phyloP scores from a whole-genome alignment of 2,329 filamentous ascomycete species.

The Hymenoscyphus scutula region DNA sequence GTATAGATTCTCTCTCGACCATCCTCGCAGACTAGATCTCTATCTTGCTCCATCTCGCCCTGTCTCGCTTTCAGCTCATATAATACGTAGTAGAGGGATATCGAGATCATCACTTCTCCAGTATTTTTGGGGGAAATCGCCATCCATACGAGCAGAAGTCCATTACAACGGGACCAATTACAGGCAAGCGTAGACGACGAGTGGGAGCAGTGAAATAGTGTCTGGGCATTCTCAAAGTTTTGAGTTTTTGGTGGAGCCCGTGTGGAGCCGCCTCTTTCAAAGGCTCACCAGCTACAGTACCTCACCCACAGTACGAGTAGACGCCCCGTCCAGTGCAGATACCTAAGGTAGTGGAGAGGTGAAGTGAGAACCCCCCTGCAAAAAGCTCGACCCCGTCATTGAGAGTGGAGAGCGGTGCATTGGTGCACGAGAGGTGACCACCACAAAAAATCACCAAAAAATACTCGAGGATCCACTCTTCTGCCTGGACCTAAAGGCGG shows the following conservation, averaged over 20 bases:
- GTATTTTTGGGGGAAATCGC: neutral
- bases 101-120: neutral
- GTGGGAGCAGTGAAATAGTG: neutral
- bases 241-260: conserved; percentile 10
- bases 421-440: too few species aligned
- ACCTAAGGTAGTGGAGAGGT: too few species aligned
- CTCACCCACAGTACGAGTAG: too few species aligned
- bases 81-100: neutral
- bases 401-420: too few species aligned
- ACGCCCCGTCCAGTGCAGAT: neutral
- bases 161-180: neutral
- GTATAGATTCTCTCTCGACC: too few species aligned
- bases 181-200: neutral
- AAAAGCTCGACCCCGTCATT: neutral
- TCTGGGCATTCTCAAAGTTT: conserved; percentile 6
- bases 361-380: neutral
- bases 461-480: neutral
- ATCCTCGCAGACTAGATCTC: too few species aligned
- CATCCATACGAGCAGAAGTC: neutral
- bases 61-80: neutral
- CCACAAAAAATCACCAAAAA: neutral
- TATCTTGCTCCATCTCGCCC: too few species aligned
- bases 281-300: neutral
- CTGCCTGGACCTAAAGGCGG: conserved; percentile 5
- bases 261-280: neutral